These are phyloP conservation scores for Mrakia blollopis DNA, from an alignment of 768 basidiomycete species.

Conservation along the genomic window DNA sequence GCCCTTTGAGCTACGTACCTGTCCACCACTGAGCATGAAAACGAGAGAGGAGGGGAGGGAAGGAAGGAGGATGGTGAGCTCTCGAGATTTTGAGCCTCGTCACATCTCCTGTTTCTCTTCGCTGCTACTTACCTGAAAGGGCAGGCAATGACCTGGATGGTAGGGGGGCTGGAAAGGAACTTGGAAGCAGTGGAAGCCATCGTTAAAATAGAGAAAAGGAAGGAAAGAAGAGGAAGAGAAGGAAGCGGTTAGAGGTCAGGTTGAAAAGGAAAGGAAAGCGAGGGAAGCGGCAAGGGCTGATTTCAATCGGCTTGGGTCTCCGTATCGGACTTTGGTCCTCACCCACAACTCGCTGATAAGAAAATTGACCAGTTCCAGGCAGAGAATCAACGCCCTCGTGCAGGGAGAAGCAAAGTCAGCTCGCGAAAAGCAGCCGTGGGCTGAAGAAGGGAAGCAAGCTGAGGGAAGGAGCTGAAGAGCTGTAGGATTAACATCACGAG, in stretches of 20 bases:
- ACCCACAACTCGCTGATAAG: too few species aligned
- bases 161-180: constrained; percentile 23
- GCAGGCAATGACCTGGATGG: constrained; percentile 76
- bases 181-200: constrained; percentile 18
- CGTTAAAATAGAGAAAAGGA: background rate
- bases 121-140: constrained; percentile 69
- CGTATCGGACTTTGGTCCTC: too few species aligned
- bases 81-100: constrained; percentile 58
- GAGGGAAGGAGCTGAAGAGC: too few species aligned
- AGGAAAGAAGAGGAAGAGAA: background rate
- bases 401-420: too few species aligned
- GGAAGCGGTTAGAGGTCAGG: background rate
- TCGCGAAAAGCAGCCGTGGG: too few species aligned
- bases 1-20: constrained; percentile 32
- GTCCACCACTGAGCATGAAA: constrained; percentile 41
- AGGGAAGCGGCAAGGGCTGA: background rate
- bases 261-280: background rate
- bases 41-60: background rate
- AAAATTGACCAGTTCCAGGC: too few species aligned
- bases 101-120: background rate
- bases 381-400: too few species aligned
- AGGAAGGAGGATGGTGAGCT: background rate
- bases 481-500: too few species aligned
- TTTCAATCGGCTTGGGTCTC: background rate
- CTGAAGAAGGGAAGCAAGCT: too few species aligned